These are phyloP conservation scores for Nannochloropsis oceanica DNA, from an alignment of 108 stramenopile genomes.

Conservation along the genomic window DNA sequence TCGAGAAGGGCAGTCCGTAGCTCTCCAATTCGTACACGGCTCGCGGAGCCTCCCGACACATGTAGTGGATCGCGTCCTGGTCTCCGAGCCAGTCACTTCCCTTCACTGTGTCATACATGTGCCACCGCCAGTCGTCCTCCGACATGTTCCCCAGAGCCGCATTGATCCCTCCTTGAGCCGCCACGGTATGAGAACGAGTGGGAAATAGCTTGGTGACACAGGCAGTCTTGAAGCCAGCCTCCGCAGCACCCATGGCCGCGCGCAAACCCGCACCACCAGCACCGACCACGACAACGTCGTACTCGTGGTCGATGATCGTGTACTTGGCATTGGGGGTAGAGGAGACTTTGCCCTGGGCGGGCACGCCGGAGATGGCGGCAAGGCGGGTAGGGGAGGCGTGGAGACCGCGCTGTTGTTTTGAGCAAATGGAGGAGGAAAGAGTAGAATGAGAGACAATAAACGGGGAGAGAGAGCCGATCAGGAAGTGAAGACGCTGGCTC, in stretches of 20 bases:
- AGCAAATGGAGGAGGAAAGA: neutral
- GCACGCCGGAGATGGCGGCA: neutral
- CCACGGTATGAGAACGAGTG: constrained; percentile 95
- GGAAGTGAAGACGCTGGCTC: too few relatives aligned
- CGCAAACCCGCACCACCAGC: constrained; percentile 93
- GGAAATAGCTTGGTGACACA: constrained; percentile 99
- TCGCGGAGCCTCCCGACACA: constrained; percentile 95
- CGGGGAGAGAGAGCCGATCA: too few relatives aligned
- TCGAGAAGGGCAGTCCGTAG: constrained; percentile 68
- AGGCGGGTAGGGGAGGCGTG: neutral
- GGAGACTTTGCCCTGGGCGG: neutral
- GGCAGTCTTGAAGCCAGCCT: constrained; percentile 97
- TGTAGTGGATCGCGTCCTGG: constrained; percentile 99
- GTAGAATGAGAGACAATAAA: neutral
- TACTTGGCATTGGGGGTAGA: neutral
- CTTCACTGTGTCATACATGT: constrained; percentile 99
- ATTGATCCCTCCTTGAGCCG: constrained; percentile 99
- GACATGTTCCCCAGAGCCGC: constrained; percentile 95
- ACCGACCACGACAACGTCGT: constrained; percentile 97
- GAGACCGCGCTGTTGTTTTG: neutral
- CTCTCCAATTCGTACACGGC: constrained; percentile 69
- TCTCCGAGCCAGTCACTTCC: constrained; percentile 98
- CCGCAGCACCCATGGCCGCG: constrained; percentile 94
- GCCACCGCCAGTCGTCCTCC: constrained; percentile 95
- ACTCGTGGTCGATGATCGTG: constrained; percentile 70